Base-by-base conservation (phyloP, 2,329 filamentous ascomycete genomes). In the Plectosphaerella sp. region DNA sequence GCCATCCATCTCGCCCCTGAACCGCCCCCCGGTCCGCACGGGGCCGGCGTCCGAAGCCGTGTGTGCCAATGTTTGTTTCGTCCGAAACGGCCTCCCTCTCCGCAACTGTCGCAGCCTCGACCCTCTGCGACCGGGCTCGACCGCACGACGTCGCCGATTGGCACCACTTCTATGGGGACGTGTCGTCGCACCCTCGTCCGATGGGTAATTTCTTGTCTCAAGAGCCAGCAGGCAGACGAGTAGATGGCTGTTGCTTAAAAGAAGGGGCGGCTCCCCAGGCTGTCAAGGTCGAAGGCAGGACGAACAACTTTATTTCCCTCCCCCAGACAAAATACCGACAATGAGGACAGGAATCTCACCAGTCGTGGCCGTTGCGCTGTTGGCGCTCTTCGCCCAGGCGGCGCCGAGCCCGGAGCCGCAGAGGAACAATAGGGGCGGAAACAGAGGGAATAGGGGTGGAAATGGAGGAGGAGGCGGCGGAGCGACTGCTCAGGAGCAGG, bases 401-500 rank as follows among this genome's bases (percentile, higher is more conserved):
- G 54, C 55, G 45, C 55, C 55, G 20, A 48, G 36, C 12, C 51
- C 47, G 28, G 36, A 47, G n/a, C 55, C 53, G 24, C 55, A 57
- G 45, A 52, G 55, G 16, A 55, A 55, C 15, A 55, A 55, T n/a
- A 45, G 53, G 37, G 22, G 20, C 8, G 52, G 52, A 3, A 53
- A 53, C 22, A 41, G 52, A 8, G 48, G 48, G 4, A 53, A 53
- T 22, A 41, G 52, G 8, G 48, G 48, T 4, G 52, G 53, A 7
- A 47, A 49, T 7, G 47, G 54, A 16, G 48, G 46, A 24, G 55
- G 55, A 11, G 42, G 39, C 18, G 45, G 28, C 51, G 50, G 43
- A 2, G 53, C 56, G 48, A 66, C 63, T 9, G 58, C 61, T 24
- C 65, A 67, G 52, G 60, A 67, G 49, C 58, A 63, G 57, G 61